phyloP scores from a whole-genome alignment of 2,329 filamentous ascomycete species.

The Exserohilum turcica region DNA sequence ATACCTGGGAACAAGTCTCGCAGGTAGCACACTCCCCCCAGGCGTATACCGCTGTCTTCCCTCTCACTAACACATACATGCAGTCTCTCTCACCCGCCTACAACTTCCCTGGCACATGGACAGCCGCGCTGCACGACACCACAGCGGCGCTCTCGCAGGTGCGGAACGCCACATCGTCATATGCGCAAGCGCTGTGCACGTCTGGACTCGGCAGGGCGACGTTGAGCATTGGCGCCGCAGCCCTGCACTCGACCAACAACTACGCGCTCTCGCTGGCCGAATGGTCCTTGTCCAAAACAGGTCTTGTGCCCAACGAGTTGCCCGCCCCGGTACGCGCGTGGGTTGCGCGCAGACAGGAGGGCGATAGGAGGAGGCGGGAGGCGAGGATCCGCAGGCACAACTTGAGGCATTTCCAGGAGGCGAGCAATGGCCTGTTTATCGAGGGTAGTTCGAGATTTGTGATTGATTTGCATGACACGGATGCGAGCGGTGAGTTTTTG shows the following conservation, averaged over 20 bases:
- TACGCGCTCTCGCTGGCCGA: not conserved
- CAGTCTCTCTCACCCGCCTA: not conserved
- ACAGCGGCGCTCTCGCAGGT: constrained; percentile 14
- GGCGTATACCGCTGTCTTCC: too few species aligned
- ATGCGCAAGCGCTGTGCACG: constrained; percentile 9
- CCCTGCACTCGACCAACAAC: constrained; percentile 2
- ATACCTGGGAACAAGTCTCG: not conserved
- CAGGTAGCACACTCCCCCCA: too few species aligned
- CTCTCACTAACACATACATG: not conserved
- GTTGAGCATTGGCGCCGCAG: constrained; percentile 17
- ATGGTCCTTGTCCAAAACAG: constrained; percentile 2
- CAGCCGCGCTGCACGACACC: constrained; percentile 16
- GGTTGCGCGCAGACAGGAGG: not conserved
- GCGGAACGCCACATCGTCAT: constrained; percentile 13
- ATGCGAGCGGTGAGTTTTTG: not conserved
- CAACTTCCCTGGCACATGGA: constrained; percentile 25
- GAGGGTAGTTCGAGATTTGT: constrained; percentile 5
- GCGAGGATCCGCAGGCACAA: not conserved
- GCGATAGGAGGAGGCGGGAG: not conserved
- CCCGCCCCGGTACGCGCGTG: not conserved
- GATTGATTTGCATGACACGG: constrained; percentile 5
- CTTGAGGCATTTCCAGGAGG: not conserved
- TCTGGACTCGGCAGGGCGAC: constrained; percentile 21
- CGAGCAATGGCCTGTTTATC: not conserved
- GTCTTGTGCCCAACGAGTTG: constrained; percentile 1